Percentiles rank a stretch among this genome's conserved stretches.
Conservation (phyloP, 2,329 filamentous ascomycete genomes). For the Esteya vermicola region DNA sequence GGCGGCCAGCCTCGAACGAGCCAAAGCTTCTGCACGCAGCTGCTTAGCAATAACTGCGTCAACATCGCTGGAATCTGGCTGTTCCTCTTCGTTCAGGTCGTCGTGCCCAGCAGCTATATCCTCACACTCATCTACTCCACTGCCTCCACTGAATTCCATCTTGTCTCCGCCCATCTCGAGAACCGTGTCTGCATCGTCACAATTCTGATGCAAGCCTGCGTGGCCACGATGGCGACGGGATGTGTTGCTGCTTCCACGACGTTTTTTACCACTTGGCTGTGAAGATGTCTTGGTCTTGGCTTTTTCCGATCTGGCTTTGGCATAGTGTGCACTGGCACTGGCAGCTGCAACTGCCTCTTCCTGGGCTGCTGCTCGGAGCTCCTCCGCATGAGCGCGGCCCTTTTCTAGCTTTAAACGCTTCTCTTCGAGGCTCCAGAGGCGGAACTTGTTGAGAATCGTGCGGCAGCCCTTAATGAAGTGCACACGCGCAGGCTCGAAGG, state of each 20-base stretch:
- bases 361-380: slow-evolving; percentile 23
- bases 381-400: slow-evolving; percentile 44
- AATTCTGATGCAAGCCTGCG: slow-evolving; percentile 9
- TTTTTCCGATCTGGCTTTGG: slow-evolving; percentile 6
- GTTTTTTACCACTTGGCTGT: no score
- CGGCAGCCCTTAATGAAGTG: slow-evolving; percentile 78
- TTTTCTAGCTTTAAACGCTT: slow-evolving; percentile 66
- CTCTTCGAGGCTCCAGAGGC: slow-evolving; percentile 77
- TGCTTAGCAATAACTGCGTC: slow-evolving; percentile 62
- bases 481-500: slow-evolving; percentile 71
- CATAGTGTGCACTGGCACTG: no score
- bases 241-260: no score
- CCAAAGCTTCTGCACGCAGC: slow-evolving; percentile 56
- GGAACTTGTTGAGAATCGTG: slow-evolving; percentile 73
- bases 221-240: slow-evolving; percentile 13
- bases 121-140: slow-evolving; percentile 11
- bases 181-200: background rate
- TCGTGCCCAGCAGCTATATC: slow-evolving; percentile 15
- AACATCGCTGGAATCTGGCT: slow-evolving; percentile 53
- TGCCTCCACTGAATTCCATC: no score
- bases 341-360: background rate
- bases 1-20: slow-evolving; percentile 27
- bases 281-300: slow-evolving; percentile 3
- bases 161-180: background rate
- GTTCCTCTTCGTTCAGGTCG: slow-evolving; percentile 25